phyloP scores from a whole-genome alignment of 2,329 filamentous ascomycete species.

The Penicillium sp. region DNA sequence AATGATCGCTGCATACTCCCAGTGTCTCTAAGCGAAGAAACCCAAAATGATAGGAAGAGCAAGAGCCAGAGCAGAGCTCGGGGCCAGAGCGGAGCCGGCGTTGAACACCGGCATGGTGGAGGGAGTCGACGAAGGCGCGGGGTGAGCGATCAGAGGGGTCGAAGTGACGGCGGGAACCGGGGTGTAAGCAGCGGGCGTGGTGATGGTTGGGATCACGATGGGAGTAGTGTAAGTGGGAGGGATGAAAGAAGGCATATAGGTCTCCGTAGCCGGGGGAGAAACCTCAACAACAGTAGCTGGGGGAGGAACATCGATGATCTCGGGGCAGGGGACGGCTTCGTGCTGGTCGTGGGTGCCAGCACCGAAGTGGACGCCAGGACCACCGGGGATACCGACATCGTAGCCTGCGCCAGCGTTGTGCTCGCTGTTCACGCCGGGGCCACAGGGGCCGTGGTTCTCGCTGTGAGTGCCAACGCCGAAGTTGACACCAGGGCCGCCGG shows the following conservation, averaged over 20 bases:
- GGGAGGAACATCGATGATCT: conserved; percentile 10
- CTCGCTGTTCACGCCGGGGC: conserved; percentile 15
- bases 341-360: conserved; percentile 15
- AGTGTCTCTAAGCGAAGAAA: conserved; percentile 20
- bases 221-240: conserved; percentile 26
- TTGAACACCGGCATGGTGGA: conserved; percentile 21
- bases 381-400: conserved; percentile 21
- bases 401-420: conserved; percentile 19
- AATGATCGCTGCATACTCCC: conserved; percentile 1
- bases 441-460: conserved; percentile 23
- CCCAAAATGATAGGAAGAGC: conserved; percentile 24
- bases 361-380: conserved; percentile 17
- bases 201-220: conserved; percentile 21
- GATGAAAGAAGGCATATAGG: conserved; percentile 16
- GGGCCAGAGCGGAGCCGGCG: conserved; percentile 21
- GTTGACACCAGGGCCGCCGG: conserved; percentile 31
- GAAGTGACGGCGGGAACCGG: conserved; percentile 14
- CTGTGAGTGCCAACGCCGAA: conserved; percentile 23
- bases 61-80: conserved; percentile 19
- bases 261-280: conserved; percentile 8
- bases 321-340: conserved; percentile 21
- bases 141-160: conserved; percentile 24
- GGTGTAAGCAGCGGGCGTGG: conserved; percentile 16
- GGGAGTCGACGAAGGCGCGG: conserved; percentile 15
- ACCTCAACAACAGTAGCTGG: not conserved